Conservation (phyloP, 495 filamentous ascomycete species). For the Aspergillus carlsbadensis region DNA sequence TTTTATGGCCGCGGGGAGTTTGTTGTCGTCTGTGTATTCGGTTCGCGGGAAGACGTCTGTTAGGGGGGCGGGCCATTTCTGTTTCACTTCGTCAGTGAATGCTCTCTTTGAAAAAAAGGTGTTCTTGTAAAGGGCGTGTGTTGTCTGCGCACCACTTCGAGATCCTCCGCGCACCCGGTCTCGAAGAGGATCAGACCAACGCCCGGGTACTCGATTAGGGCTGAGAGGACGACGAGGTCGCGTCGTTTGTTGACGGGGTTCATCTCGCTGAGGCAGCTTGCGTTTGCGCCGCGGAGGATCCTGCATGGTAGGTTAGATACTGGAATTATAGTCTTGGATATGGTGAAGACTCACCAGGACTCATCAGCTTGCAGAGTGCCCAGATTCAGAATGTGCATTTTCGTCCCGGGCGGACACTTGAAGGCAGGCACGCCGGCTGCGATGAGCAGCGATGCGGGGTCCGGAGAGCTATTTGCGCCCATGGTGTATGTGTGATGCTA, state of each 20-base stretch:
- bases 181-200: conserved; percentile 53
- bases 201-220: conserved; percentile 50
- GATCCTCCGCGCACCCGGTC: conserved; percentile 48
- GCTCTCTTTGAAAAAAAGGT: too few relatives aligned
- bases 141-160: conserved; percentile 35
- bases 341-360: not conserved
- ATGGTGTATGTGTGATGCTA: too few relatives aligned
- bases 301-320: not conserved
- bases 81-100: not conserved
- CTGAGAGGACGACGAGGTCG: conserved; percentile 41
- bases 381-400: conserved; percentile 1
- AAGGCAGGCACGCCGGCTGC: not conserved
- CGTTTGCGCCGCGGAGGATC: conserved; percentile 29
- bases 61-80: conserved; percentile 37
- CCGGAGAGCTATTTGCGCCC: too few relatives aligned
- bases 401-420: not conserved
- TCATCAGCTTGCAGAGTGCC: not conserved
- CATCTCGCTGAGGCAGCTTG: conserved; percentile 21
- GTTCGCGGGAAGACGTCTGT: conserved; percentile 48
- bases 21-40: conserved; percentile 37
- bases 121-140: too few relatives aligned
- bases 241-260: conserved; percentile 38
- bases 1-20: conserved; percentile 46
- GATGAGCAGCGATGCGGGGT: conserved; percentile 1
- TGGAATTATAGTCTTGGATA: too few relatives aligned